Evolutionary conservation across 148 eudicot species (phyloP), one percentile per base, ranked within the genome.

Genomic region (Chenopodium formosanum): DNA sequence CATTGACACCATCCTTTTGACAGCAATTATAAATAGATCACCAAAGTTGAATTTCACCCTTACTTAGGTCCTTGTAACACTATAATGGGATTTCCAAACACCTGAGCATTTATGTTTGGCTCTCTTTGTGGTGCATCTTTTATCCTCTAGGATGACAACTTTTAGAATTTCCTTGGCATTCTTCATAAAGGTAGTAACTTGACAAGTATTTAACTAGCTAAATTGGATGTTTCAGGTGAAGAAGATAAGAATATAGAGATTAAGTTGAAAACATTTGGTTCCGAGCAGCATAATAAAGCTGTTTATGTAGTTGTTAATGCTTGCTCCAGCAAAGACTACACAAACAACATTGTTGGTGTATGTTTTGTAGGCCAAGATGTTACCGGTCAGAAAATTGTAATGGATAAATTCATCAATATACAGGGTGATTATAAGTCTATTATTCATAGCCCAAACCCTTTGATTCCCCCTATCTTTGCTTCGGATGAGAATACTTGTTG

Each of bases 301-400:
- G 90, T 96, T 72, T 92, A 87, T 71, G 83, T 96, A 27, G 88
- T 92, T 85, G 98, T 91, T 60, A 96, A 96, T 87, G 95, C 99
- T 81, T 96, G 99, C 87, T 91, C 90, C 47, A 96, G 98, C 87
- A 94, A 87, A 86, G 98, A 94, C 87, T 87, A 90, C 77, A 84
- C 84, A 17, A 80, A 88, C 79, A 91, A 87, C 64, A 87, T 94
- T 23, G 91, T 94, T 16, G 99, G 99, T 29, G 95, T 90, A 9
- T 96, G 99, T 83, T 96, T 94, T 76, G 91, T 94, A 48, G 99
- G 97, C 70, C 99, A 94, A 83, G 99, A 96, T 86, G 90, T 96
- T 71, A 96, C 99, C 1, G 87, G 88, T 32, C 95, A 96, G 82
- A 96, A 96, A 83, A 66, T 87, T 47, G 90, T 96, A 19, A 91